Conservation (phyloP, 495 filamentous ascomycete species). For the Lasiosphaeria ovina region DNA sequence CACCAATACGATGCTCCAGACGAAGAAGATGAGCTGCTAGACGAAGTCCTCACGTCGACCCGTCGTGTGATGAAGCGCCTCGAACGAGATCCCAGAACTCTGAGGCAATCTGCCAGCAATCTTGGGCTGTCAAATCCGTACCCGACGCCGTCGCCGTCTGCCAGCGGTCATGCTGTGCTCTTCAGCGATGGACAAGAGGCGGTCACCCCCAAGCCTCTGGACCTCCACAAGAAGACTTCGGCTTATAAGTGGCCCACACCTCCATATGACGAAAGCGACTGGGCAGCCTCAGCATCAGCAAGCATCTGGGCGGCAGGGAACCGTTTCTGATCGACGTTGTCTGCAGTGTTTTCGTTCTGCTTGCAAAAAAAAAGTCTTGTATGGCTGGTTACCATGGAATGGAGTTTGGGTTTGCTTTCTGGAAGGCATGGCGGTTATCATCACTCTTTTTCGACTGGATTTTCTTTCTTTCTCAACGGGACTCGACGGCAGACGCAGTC, state of each 20-base stretch:
- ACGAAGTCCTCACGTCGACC: constrained; percentile 65
- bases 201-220: constrained; percentile 56
- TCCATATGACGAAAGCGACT: constrained; percentile 83
- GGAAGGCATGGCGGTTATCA: constrained; percentile 20
- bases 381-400: constrained; percentile 14
- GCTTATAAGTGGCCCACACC: constrained; percentile 92
- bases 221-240: constrained; percentile 51
- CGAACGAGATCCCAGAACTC: constrained; percentile 49
- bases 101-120: constrained; percentile 57
- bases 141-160: constrained; percentile 87
- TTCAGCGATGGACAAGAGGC: constrained; percentile 66
- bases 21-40: constrained; percentile 92
- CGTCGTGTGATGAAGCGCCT: constrained; percentile 50
- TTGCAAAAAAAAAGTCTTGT: constrained; percentile 14
- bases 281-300: constrained; percentile 75
- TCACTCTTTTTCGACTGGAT: constrained; percentile 9
- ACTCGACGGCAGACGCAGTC: neutral
- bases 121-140: constrained; percentile 73
- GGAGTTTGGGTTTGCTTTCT: constrained; percentile 21
- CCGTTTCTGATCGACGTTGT: constrained; percentile 42
- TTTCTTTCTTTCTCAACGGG: constrained; percentile 3
- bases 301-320: constrained; percentile 71
- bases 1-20: constrained; percentile 92
- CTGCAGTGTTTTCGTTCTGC: constrained; percentile 7
- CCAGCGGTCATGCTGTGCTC: constrained; percentile 69